Evolutionary conservation across 169 alveolate genomes (phyloP).

Genomic region (Cryptosporidium parvum): DNA sequence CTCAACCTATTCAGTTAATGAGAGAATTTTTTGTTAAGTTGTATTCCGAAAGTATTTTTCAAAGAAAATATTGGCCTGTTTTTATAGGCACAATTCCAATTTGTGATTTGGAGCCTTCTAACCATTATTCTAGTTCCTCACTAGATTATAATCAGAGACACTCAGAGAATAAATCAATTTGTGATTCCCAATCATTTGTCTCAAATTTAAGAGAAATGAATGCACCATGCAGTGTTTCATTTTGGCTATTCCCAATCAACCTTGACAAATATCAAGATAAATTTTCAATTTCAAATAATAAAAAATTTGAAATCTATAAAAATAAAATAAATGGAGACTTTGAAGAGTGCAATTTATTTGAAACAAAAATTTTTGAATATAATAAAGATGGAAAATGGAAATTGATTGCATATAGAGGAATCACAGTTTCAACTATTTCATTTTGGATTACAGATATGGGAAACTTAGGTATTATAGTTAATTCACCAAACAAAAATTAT

Average conservation of each 20-base stretch:
- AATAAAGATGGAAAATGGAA: slow-evolving; percentile 13
- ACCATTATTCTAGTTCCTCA: background rate
- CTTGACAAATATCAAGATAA: background rate
- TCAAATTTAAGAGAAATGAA: slow-evolving; percentile 75
- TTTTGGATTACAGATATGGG: slow-evolving; percentile 60
- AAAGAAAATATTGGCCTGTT: slow-evolving; percentile 78
- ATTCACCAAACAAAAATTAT: slow-evolving; percentile 43
- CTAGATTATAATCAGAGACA: background rate
- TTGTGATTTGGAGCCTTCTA: slow-evolving; percentile 33
- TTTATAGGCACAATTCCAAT: slow-evolving; percentile 77
- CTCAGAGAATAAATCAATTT: background rate
- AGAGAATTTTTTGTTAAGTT: slow-evolving; percentile 40
- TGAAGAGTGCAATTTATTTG: background rate
- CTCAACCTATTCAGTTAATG: slow-evolving; percentile 45
- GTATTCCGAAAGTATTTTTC: slow-evolving; percentile 1
- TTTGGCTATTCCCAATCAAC: slow-evolving; percentile 73
- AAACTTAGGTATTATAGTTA: slow-evolving; percentile 35
- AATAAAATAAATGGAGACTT: background rate
- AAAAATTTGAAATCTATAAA: slow-evolving; percentile 1
- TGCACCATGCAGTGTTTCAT: slow-evolving; percentile 78
- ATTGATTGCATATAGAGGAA: slow-evolving; percentile 47
- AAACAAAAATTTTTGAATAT: background rate
- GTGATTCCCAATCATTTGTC: background rate
- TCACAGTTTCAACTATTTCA: slow-evolving; percentile 48
- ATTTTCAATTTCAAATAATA: slow-evolving; percentile 33